Evolutionary conservation across 306 rosid species (phyloP).

Genomic region (Fragaria nilgerrensis): DNA sequence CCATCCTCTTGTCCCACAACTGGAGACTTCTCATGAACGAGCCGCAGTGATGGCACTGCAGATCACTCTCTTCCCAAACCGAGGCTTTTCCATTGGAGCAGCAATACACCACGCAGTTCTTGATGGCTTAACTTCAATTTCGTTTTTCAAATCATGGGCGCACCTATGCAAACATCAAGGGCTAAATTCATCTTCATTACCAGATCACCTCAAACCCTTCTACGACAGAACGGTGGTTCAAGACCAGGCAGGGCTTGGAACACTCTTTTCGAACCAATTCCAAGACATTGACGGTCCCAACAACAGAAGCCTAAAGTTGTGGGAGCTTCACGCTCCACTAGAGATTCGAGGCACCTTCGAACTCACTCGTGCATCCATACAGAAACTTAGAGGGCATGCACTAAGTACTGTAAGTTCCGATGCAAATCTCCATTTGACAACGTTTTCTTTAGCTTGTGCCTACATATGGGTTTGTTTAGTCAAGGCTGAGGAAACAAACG

Average conservation of each 20-base stretch:
- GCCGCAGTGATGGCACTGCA: conserved; percentile 46
- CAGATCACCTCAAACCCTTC: conserved; percentile 36
- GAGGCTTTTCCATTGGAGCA: conserved; percentile 48
- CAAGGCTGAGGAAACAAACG: conserved; percentile 1
- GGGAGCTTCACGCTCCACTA: neutral
- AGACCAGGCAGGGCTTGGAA: conserved; percentile 25
- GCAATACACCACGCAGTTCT: conserved; percentile 43
- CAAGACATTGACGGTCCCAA: neutral
- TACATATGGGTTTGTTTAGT: conserved; percentile 12
- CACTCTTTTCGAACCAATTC: neutral
- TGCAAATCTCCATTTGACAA: neutral
- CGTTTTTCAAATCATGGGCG: conserved; percentile 60
- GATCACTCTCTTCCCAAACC: conserved; percentile 43
- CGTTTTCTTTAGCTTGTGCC: conserved; percentile 12
- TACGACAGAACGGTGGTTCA: conserved; percentile 37
- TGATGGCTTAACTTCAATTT: conserved; percentile 45
- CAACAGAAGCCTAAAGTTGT: conserved; percentile 7
- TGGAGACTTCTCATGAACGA: conserved; percentile 20
- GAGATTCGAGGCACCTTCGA: conserved; percentile 11
- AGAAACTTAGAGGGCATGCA: neutral
- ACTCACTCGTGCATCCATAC: neutral
- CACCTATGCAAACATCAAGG: conserved; percentile 19
- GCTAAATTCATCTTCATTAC: neutral
- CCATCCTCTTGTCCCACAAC: conserved; percentile 42
- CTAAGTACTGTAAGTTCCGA: neutral